phyloP scores from a whole-genome alignment of 148 eudicot species.

The Amaranthus palmeri region DNA sequence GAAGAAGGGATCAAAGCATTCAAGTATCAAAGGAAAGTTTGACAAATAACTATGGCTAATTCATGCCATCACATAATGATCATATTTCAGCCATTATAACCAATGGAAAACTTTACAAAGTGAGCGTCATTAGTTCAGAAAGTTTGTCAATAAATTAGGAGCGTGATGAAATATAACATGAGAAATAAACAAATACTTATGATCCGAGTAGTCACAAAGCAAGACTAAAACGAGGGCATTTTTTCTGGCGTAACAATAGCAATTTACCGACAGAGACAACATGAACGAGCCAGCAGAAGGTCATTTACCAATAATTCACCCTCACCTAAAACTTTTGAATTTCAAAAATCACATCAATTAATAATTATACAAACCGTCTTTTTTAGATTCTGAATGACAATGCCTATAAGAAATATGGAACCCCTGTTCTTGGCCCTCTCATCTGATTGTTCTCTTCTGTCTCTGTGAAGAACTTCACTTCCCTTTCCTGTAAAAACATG shows the following conservation, averaged over 20 bases:
- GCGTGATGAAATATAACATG: too few species aligned
- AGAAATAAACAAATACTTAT: constrained; percentile 2
- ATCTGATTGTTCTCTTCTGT: constrained; percentile 99
- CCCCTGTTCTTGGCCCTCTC: constrained; percentile 99
- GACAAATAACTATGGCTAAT: too few species aligned
- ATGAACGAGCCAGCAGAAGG: constrained; percentile 12
- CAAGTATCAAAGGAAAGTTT: too few species aligned
- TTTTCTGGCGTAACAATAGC: constrained; percentile 12
- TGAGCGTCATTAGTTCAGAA: too few species aligned
- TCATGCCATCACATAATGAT: too few species aligned
- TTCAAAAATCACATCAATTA: constrained; percentile 21
- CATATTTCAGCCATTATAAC: too few species aligned
- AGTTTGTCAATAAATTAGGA: too few species aligned
- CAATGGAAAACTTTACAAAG: too few species aligned
- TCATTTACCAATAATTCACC: constrained; percentile 12
- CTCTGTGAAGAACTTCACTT: constrained; percentile 97
- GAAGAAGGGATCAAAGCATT: too few species aligned
- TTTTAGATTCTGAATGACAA: constrained; percentile 10
- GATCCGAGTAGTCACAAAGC: constrained; percentile 8
- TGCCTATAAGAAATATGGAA: constrained; percentile 87
- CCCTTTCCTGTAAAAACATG: constrained; percentile 67
- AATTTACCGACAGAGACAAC: constrained; percentile 11
- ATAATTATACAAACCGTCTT: constrained; percentile 31
- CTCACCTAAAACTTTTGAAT: constrained; percentile 17
- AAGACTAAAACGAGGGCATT: constrained; percentile 9